A percentile compares a stretch with the other conserved stretches of the same genome.
Conservation (phyloP, 2,329 filamentous ascomycete genomes). For the Seiridium cupressi region DNA sequence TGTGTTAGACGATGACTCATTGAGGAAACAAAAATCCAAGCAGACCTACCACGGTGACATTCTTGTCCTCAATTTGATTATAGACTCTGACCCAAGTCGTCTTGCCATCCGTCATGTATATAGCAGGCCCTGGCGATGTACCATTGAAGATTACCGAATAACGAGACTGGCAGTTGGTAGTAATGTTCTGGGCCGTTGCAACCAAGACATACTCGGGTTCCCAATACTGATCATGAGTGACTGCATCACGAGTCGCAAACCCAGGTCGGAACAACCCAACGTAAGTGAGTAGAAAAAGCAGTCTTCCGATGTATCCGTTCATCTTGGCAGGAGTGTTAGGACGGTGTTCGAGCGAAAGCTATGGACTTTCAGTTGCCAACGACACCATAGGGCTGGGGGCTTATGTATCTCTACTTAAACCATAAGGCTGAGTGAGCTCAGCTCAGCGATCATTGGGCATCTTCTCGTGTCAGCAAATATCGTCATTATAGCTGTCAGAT, state of each 20-base stretch:
- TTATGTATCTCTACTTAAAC: too few species aligned
- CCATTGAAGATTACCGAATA: conserved; percentile 51
- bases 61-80: conserved; percentile 50
- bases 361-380: too few species aligned
- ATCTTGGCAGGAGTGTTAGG: neutral
- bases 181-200: conserved; percentile 32
- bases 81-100: conserved; percentile 58
- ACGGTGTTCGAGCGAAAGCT: too few species aligned
- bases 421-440: too few species aligned
- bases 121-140: conserved; percentile 47
- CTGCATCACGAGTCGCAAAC: neutral
- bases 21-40: neutral
- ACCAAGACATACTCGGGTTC: conserved; percentile 28
- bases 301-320: neutral
- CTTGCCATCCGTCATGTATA: conserved; percentile 45
- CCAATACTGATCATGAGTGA: conserved; percentile 25
- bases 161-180: conserved; percentile 43
- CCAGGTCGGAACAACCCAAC: neutral
- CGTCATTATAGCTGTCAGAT: too few species aligned
- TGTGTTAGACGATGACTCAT: neutral
- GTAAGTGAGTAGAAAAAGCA: neutral
- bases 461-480: too few species aligned
- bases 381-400: too few species aligned
- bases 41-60: conserved; percentile 49
- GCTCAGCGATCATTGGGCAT: too few species aligned